phyloP scores from a whole-genome alignment of 495 filamentous ascomycete genomes.

The Geoglossum glabrum region DNA sequence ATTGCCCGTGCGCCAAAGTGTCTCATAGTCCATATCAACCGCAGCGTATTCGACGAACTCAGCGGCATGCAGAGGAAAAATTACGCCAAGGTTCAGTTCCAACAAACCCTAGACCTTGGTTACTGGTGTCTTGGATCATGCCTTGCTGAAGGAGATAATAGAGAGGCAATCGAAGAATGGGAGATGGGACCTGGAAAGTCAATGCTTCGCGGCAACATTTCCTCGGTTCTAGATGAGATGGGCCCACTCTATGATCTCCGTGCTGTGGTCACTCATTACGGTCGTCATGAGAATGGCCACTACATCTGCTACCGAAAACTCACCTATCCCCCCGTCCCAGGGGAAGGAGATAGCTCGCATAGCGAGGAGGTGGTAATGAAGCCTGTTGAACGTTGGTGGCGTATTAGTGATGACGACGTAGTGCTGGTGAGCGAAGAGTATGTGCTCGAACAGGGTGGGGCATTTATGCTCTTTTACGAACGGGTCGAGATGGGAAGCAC shows the following conservation, averaged over 20 bases:
- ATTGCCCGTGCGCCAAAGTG: slow-evolving; percentile 62
- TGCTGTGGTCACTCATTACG: slow-evolving; percentile 75
- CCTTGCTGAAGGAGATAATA: slow-evolving; percentile 4
- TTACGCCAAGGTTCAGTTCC: slow-evolving; percentile 54
- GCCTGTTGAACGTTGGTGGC: slow-evolving; percentile 41
- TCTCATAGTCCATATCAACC: slow-evolving; percentile 72
- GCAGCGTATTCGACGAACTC: slow-evolving; percentile 70
- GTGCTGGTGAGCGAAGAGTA: slow-evolving; percentile 46
- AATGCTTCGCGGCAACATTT: slow-evolving; percentile 36
- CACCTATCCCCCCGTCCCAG: slow-evolving; percentile 11
- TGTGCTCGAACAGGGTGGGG: slow-evolving; percentile 61
- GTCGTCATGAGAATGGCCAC: slow-evolving; percentile 84
- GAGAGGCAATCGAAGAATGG: slow-evolving; percentile 39
- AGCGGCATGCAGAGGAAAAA: slow-evolving; percentile 71
- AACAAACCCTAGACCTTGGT: slow-evolving; percentile 47
- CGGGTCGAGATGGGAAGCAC: background rate
- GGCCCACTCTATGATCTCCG: slow-evolving; percentile 43
- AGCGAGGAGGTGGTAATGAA: background rate
- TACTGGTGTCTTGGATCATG: slow-evolving; percentile 46
- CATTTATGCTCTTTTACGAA: slow-evolving; percentile 97
- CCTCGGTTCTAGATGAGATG: slow-evolving; percentile 23
- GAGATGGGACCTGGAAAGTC: slow-evolving; percentile 38
- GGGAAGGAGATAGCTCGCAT: background rate
- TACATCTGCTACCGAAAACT: slow-evolving; percentile 78
- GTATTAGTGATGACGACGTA: slow-evolving; percentile 72